Percentiles rank a stretch among this genome's conserved stretches.
These are phyloP conservation scores for Epicoccum nigrum DNA, from an alignment of 2,329 filamentous ascomycete species.

Conservation along the genomic window DNA sequence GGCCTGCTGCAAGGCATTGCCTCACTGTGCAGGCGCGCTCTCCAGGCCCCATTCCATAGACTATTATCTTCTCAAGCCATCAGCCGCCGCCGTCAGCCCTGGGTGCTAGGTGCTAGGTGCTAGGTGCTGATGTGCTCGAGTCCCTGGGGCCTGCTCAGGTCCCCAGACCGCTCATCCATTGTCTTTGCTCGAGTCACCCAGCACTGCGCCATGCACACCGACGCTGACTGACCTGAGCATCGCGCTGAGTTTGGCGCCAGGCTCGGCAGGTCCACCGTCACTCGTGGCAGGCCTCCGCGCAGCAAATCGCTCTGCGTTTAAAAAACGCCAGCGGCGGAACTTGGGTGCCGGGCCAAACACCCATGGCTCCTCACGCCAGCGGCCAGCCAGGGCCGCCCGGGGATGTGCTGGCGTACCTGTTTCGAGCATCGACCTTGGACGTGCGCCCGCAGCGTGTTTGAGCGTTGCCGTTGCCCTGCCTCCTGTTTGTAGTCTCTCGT, in stretches of 20 bases:
- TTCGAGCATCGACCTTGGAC: slow-evolving; percentile 23
- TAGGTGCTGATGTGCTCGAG: neutral
- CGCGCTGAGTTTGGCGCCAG: slow-evolving; percentile 34
- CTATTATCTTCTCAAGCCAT: slow-evolving; percentile 17
- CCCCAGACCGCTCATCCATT: slow-evolving; percentile 16
- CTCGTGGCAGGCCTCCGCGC: slow-evolving; percentile 34
- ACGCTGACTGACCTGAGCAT: slow-evolving; percentile 33
- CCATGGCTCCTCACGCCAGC: slow-evolving; percentile 14
- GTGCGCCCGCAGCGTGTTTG: slow-evolving; percentile 33
- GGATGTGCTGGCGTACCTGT: slow-evolving; percentile 41
- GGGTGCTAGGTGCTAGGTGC: no score
- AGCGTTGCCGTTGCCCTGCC: slow-evolving; percentile 24
- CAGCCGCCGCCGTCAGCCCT: slow-evolving; percentile 10
- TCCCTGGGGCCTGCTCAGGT: neutral
- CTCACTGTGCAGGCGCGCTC: slow-evolving; percentile 18
- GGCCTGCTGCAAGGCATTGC: slow-evolving; percentile 42
- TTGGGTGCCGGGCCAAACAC: slow-evolving; percentile 37
- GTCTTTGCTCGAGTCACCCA: slow-evolving; percentile 13
- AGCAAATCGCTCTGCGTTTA: slow-evolving; percentile 43
- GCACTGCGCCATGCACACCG: slow-evolving; percentile 26
- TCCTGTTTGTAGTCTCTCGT: slow-evolving; percentile 12
- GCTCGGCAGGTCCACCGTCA: slow-evolving; percentile 33
- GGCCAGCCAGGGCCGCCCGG: slow-evolving; percentile 19
- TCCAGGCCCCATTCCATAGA: slow-evolving; percentile 37
- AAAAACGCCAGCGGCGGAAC: slow-evolving; percentile 38